Conservation (phyloP, 495 filamentous ascomycete genomes). For the Staphylotrichum tortipilum region DNA sequence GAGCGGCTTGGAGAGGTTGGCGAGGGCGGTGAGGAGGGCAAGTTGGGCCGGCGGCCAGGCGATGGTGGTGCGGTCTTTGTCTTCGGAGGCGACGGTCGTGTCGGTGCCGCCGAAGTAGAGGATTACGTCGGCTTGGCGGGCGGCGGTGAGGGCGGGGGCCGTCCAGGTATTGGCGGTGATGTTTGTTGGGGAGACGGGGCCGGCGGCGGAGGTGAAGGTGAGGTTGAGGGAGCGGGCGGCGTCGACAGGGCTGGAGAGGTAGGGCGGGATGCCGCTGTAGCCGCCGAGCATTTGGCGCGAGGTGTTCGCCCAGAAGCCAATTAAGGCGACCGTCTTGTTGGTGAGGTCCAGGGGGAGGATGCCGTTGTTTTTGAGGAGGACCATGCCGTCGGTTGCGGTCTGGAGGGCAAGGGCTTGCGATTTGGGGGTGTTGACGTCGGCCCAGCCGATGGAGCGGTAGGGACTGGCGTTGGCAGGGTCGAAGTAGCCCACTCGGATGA, state of each 20-base stretch:
- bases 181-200: conserved; percentile 35
- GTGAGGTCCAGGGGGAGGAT: conserved; percentile 12
- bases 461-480: conserved; percentile 12
- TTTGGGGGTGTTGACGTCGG: conserved; percentile 16
- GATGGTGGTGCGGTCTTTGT: conserved; percentile 33
- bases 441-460: conserved; percentile 13
- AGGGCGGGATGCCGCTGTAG: conserved; percentile 33
- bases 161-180: conserved; percentile 44
- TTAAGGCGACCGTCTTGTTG: conserved; percentile 24
- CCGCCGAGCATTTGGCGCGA: conserved; percentile 28
- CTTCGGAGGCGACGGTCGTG: conserved; percentile 23
- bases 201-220: conserved; percentile 18
- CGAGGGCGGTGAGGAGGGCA: conserved; percentile 30
- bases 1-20: conserved; percentile 27
- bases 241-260: conserved; percentile 23
- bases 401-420: conserved; percentile 29
- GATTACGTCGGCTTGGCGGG: conserved; percentile 31
- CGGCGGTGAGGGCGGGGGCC: conserved; percentile 23
- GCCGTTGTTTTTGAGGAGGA: conserved; percentile 35
- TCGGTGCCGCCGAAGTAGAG: conserved; percentile 40
- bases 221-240: conserved; percentile 23
- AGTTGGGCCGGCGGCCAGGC: conserved; percentile 39
- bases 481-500: conserved; percentile 35
- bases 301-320: conserved; percentile 34
- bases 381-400: conserved; percentile 26